These are phyloP conservation scores for Primulina eburnea DNA, from an alignment of 257 asterid species.

Conservation along the genomic window DNA sequence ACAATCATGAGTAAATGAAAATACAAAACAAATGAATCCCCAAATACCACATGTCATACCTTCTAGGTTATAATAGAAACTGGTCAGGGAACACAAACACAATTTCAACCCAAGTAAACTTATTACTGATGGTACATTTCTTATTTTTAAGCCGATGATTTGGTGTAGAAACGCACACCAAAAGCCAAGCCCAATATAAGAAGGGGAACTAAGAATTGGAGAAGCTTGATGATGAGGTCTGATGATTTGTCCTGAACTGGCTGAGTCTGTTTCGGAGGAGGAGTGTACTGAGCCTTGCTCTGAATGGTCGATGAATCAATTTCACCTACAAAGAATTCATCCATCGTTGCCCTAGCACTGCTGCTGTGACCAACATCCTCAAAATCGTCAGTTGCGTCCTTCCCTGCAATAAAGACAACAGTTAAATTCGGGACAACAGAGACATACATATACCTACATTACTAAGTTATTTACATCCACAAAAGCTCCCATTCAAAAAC, in stretches of 20 bases:
- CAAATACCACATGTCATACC: too few species aligned
- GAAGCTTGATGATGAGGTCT: slow-evolving; percentile 69
- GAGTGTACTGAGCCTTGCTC: slow-evolving; percentile 48
- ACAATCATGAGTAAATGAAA: too few species aligned
- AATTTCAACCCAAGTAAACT: too few species aligned
- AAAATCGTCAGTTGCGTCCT: slow-evolving; percentile 89
- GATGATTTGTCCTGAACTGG: slow-evolving; percentile 63
- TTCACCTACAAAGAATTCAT: slow-evolving; percentile 60
- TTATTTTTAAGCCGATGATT: slow-evolving; percentile 46
- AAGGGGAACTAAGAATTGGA: slow-evolving; percentile 80
- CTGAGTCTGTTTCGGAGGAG: slow-evolving; percentile 83
- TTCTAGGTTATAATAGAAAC: too few species aligned
- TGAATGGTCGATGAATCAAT: slow-evolving; percentile 62
- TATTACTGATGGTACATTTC: too few species aligned
- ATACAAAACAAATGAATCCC: too few species aligned
- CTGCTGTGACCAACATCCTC: slow-evolving; percentile 85
- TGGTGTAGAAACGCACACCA: slow-evolving; percentile 72
- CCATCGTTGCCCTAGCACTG: slow-evolving; percentile 65
- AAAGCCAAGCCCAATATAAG: slow-evolving; percentile 69
- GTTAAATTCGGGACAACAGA: not conserved
- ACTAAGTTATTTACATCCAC: not conserved
- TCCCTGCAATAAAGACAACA: slow-evolving; percentile 41
- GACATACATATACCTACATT: not conserved
- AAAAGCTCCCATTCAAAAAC: not conserved
- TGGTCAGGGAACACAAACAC: too few species aligned